Percentiles rank a stretch among this genome's conserved stretches.
Conservation (phyloP, 371 early-diverging fungal genomes). For the Apophysomyces variabilis region DNA sequence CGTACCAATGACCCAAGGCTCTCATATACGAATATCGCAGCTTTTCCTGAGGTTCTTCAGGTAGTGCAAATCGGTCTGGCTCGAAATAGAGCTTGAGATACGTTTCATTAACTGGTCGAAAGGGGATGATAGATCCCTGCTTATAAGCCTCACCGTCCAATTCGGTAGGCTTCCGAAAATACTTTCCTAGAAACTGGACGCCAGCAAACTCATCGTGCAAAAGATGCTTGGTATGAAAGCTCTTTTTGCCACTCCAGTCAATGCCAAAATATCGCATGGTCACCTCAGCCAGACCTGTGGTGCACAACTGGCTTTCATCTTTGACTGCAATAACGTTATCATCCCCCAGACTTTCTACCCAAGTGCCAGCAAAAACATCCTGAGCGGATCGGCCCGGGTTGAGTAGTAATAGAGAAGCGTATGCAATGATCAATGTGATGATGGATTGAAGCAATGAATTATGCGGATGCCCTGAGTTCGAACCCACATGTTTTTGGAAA, state of each 20-base stretch:
- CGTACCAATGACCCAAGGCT: slow-evolving; percentile 28
- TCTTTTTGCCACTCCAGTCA: slow-evolving; percentile 39
- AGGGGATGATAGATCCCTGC: slow-evolving; percentile 31
- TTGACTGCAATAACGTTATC: slow-evolving; percentile 36
- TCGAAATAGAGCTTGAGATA: slow-evolving; percentile 28
- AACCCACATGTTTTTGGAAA: slow-evolving; percentile 34
- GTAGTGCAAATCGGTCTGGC: neutral
- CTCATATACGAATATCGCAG: slow-evolving; percentile 23
- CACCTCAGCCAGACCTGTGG: slow-evolving; percentile 25
- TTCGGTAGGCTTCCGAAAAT: slow-evolving; percentile 29
- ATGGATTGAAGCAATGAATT: slow-evolving; percentile 37
- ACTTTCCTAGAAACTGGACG: slow-evolving; percentile 35
- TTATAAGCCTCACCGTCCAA: slow-evolving; percentile 14
- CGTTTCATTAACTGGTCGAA: slow-evolving; percentile 28
- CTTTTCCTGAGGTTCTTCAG: neutral
- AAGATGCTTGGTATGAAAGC: slow-evolving; percentile 22
- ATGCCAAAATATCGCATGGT: slow-evolving; percentile 30
- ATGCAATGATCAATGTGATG: slow-evolving; percentile 34
- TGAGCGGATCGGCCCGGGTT: slow-evolving; percentile 18
- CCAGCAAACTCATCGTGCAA: slow-evolving; percentile 29
- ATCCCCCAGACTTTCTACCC: slow-evolving; percentile 34
- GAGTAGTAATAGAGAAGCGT: slow-evolving; percentile 23
- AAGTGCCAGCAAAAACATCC: slow-evolving; percentile 16
- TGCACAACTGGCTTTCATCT: slow-evolving; percentile 13
- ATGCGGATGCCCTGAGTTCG: slow-evolving; percentile 35